Base-by-base conservation (phyloP, 2,329 filamentous ascomycete genomes). In the Reticulascus tulasneorum region DNA sequence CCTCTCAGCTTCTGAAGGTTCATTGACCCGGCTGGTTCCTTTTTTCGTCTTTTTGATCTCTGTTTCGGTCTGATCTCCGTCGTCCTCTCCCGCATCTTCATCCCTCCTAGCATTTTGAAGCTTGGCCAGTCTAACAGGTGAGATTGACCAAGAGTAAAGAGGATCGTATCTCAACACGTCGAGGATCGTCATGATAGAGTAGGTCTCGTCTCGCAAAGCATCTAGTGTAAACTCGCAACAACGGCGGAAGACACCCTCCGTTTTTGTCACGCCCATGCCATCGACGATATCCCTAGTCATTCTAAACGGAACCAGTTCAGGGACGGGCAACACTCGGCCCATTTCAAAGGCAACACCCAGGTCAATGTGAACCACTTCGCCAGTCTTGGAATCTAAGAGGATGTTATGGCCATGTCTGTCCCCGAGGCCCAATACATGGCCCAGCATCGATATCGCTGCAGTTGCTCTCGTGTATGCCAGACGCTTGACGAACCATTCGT, bases 121-220 rank as follows among this genome's bases (percentile, higher is more conserved):
- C 51, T 81, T 82, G 25, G 77, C 76, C 39, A 83, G 62, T 15
- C 79, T 71, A 22, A 82, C 67, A 0, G 79, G 79, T 9, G 86
- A 93, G 37, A 96, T 82, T 23, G 87, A 91, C 93, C 93, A 99
- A 42, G 82, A 93, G 60, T 97, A 94, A 43, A 99, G 67, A 2
- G 93, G 94, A 69, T 99, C 93, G 62, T 96, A 97, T n/a, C 94
- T 84, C 40, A 99, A 69, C 16, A 98, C 94, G 55, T 98, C 94
- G 15, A 99, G 78, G 35, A 98, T 89, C 1, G 93, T 97, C 90
- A 96, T 97, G 65, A 99, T 98, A 28, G 85, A 90, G 57, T 95
- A 94, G 10, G 86, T 86, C 58, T 98, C 93, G 51, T 94, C 86
- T n/a, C 93, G 82, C 23, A 99, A 69, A 2, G 94, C 90, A 44